Evolutionary conservation across 2,329 filamentous ascomycete species (phyloP), one percentile per base, ranked within the genome.

Genomic region (Diaporthe capsici): DNA sequence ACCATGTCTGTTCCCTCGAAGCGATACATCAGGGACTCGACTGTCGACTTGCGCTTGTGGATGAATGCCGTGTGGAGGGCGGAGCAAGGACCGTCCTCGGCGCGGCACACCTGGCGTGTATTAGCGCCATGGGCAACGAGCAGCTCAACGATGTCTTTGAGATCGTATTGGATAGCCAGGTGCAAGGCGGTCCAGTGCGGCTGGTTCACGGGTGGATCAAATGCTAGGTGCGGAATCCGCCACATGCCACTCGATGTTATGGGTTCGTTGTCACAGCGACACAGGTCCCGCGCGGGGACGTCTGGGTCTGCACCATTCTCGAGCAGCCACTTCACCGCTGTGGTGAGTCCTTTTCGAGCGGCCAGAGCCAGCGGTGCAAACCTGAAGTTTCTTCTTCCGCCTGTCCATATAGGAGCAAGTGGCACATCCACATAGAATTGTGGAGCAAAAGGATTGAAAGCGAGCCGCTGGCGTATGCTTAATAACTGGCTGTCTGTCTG

Each of bases 111-210:
- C 39, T 44, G 60, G 9, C 25, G n/a, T 15, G 60, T 3, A 31
- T 63, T 12, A 6, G 60, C 60, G 15, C 39, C 25, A 4, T 63
- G n/a, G 39, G n/a, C 0, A 3, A 63, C 1, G 7, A 63, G 39
- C 60, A 63, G 4, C 1, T 44, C 12, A 3, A 63, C 37, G 15
- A 63, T 20, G 15, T 31, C 39, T 15, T 20, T 1, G 15, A 47
- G 60, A 3, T 8, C 25, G 60, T 44, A 3, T 0, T 47, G n/a
- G 25, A 44, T 37, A 28, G 60, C 39, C 13, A 63, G 34, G 60
- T 63, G 60, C n/a, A 63, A 25, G 13, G 60, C 8, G 3, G 37
- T 63, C 60, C 60, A 63, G 12, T 63, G 37, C 37, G 60, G 60
- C 22, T 44, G 37, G 6, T 47, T n/a, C n/a, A n/a, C n/a, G n/a